These are phyloP conservation scores for Beauveria scarabaeidicola DNA, from an alignment of 2,329 filamentous ascomycete genomes.

Conservation along the genomic window DNA sequence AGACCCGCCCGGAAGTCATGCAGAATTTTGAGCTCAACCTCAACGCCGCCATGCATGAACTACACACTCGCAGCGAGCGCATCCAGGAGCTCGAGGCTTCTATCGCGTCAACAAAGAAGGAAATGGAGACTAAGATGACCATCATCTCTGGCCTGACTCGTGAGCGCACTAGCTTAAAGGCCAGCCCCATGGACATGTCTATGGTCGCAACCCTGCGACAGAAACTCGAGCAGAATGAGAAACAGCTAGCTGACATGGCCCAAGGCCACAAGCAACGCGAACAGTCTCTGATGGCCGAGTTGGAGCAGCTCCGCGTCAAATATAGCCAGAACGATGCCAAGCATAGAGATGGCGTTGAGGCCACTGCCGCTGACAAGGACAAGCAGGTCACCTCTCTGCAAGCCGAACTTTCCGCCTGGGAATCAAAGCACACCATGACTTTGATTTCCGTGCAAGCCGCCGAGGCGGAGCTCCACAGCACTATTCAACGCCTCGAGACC, in stretches of 20 bases:
- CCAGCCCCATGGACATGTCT: slow-evolving; percentile 79
- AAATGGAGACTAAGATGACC: slow-evolving; percentile 94
- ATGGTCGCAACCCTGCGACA: slow-evolving; percentile 81
- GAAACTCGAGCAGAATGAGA: slow-evolving; percentile 80
- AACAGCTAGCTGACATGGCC: slow-evolving; percentile 65
- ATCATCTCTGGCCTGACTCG: slow-evolving; percentile 91
- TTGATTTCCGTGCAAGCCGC: slow-evolving; percentile 63
- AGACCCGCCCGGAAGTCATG: slow-evolving; percentile 71
- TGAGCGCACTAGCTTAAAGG: slow-evolving; percentile 83
- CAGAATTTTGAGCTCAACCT: slow-evolving; percentile 90
- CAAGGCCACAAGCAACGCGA: slow-evolving; percentile 67
- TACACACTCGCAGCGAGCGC: slow-evolving; percentile 77
- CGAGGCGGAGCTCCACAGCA: slow-evolving; percentile 63
- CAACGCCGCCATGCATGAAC: slow-evolving; percentile 84
- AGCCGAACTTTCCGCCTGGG: slow-evolving; percentile 64
- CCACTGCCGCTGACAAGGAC: slow-evolving; percentile 18
- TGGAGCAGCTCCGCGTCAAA: slow-evolving; percentile 57
- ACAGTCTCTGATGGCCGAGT: slow-evolving; percentile 61
- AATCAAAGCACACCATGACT: slow-evolving; percentile 63
- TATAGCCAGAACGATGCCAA: slow-evolving; percentile 28
- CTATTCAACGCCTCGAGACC: slow-evolving; percentile 63
- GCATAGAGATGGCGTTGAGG: slow-evolving; percentile 20
- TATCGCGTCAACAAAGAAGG: slow-evolving; percentile 74
- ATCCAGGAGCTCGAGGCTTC: slow-evolving; percentile 86
- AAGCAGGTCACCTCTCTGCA: slow-evolving; percentile 56